phyloP scores from a whole-genome alignment of 2,329 filamentous ascomycete genomes.

The Pseudopyricularia javanii region DNA sequence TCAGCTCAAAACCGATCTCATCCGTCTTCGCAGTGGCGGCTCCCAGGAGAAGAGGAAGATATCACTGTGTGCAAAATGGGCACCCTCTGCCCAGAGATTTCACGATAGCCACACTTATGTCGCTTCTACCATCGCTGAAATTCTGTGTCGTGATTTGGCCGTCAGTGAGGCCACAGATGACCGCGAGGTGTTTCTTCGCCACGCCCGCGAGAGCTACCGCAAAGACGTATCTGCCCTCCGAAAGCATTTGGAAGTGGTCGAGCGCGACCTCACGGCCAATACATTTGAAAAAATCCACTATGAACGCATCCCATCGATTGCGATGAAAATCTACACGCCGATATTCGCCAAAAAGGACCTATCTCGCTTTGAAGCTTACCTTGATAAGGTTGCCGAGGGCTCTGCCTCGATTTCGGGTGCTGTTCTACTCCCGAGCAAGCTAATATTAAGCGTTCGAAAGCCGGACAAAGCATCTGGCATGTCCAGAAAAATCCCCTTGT shows the following conservation, averaged over 20 bases:
- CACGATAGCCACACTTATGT: constrained; percentile 48
- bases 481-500: constrained; percentile 7
- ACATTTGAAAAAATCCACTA: constrained; percentile 40
- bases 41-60: constrained; percentile 28
- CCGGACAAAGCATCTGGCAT: neutral
- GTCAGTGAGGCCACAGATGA: constrained; percentile 13
- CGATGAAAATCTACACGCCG: constrained; percentile 39
- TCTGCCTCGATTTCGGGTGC: constrained; percentile 41
- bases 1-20: constrained; percentile 36
- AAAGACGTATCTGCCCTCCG: constrained; percentile 38
- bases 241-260: constrained; percentile 38
- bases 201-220: constrained; percentile 40
- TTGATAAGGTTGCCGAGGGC: constrained; percentile 33
- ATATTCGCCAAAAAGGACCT: constrained; percentile 38
- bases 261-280: constrained; percentile 34
- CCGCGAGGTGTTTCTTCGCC: constrained; percentile 38
- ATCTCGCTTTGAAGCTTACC: constrained; percentile 35
- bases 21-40: constrained; percentile 22
- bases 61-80: constrained; percentile 49
- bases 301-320: constrained; percentile 40
- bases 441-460: constrained; percentile 19
- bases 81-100: constrained; percentile 38
- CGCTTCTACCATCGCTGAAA: constrained; percentile 43
- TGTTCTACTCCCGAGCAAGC: constrained; percentile 36
- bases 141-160: constrained; percentile 27